phyloP scores from a whole-genome alignment of 2,329 filamentous ascomycete genomes.

The Pyrenophora tritici-repentis region DNA sequence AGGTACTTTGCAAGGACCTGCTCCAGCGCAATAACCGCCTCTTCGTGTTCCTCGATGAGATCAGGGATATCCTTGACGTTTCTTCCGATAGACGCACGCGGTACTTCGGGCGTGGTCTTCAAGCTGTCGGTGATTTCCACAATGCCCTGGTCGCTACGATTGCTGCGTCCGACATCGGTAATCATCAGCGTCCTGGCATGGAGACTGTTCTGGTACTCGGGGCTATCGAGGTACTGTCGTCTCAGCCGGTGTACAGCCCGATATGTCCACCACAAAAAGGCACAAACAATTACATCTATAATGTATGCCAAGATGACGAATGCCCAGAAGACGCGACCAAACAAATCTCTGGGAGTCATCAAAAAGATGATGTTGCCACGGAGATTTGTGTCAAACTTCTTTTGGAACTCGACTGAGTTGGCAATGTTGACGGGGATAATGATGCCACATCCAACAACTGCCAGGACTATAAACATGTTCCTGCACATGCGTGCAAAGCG shows the following conservation, averaged over 20 bases:
- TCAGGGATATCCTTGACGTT: conserved; percentile 90
- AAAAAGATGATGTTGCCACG: conserved; percentile 24
- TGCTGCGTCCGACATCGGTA: conserved; percentile 80
- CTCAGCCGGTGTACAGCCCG: conserved; percentile 71
- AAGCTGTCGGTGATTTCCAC: conserved; percentile 80
- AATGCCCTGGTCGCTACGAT: conserved; percentile 83
- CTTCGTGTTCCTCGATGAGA: conserved; percentile 81
- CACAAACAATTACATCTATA: conserved; percentile 75
- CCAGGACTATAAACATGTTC: conserved; percentile 79
- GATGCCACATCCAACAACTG: conserved; percentile 73
- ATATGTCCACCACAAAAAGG: conserved; percentile 91
- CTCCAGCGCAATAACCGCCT: conserved; percentile 81
- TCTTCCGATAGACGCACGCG: conserved; percentile 80
- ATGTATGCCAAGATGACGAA: conserved; percentile 64
- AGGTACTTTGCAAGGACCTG: conserved; percentile 85
- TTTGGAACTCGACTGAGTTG: conserved; percentile 17
- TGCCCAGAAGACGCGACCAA: conserved; percentile 59
- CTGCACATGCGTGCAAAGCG: conserved; percentile 89
- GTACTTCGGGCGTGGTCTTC: conserved; percentile 76
- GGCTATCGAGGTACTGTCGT: conserved; percentile 78
- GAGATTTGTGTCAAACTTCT: conserved; percentile 12
- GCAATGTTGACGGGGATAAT: conserved; percentile 80
- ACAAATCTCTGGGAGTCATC: conserved; percentile 55
- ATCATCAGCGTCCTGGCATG: conserved; percentile 73
- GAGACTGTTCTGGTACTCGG: conserved; percentile 86